Evolutionary conservation across 2,329 filamentous ascomycete species (phyloP).

Genomic region (Neonectria faginata): DNA sequence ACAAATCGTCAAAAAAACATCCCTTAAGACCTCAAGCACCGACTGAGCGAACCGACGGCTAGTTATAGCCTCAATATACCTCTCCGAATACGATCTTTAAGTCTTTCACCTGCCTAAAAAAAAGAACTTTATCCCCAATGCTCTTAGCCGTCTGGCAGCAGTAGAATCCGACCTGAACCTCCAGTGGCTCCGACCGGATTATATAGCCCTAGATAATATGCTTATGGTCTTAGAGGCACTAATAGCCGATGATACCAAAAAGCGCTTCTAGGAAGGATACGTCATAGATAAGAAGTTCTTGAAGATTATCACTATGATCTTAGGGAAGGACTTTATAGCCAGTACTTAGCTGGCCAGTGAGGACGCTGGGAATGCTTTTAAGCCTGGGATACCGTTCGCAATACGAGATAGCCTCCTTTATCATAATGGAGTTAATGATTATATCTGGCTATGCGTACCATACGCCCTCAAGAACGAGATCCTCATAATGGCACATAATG

Average conservation of each 20-base stretch:
- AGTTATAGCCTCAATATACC: conserved; percentile 7
- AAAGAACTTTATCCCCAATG: conserved; percentile 14
- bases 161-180: conserved; percentile 1
- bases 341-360: too few species aligned
- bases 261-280: too few species aligned
- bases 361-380: too few species aligned
- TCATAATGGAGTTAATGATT: too few species aligned
- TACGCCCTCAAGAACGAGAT: too few species aligned
- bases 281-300: too few species aligned
- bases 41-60: conserved; percentile 1
- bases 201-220: conserved; percentile 7
- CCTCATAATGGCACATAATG: too few species aligned
- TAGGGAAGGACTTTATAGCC: too few species aligned
- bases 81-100: conserved; percentile 9
- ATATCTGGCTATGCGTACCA: too few species aligned
- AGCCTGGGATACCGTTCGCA: too few species aligned
- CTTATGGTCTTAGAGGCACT: conserved; percentile 1
- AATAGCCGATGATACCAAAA: neutral
- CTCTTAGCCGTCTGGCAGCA: neutral
- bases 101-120: conserved; percentile 1
- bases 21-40: neutral
- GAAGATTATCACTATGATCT: too few species aligned
- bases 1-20: neutral
- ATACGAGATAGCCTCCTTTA: too few species aligned
- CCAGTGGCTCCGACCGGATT: neutral